Base-by-base conservation (phyloP, 768 basidiomycete genomes). In the Mycena olivaceomarginata region DNA sequence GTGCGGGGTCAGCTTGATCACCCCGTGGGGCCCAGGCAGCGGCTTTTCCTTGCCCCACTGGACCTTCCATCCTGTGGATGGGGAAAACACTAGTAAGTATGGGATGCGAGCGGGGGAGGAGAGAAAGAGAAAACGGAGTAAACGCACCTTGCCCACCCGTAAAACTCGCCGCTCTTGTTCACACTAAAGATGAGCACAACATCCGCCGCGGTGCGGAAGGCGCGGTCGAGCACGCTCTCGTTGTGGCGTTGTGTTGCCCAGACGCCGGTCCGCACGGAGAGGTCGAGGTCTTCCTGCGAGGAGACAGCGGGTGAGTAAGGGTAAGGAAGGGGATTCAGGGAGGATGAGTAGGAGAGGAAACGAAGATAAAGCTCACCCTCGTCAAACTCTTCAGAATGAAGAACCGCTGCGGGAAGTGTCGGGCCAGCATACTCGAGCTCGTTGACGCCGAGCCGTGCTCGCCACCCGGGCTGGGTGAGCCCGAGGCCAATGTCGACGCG, bases 161-260 rank as follows among this genome's bases (percentile, higher is more conserved):
- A 98, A 82, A 98, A 99, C 84, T 97, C 96, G 51, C 98, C 97
- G 71, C 95, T 95, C 83, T 95, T 96, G 86, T 98, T 99, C 20
- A 95, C 98, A 43, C 97, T 92, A 80, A 98, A 98, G 73, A 99
- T 93, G 59, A 99, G 90, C 81, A 90, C 95, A 6, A 99, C 98
- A 25, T 97, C 95, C 77, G 91, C 90, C 77, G 94, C 94, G 5
- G 96, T 98, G 22, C 97, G 93, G 84, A 89, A 99, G 0, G 98
- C 98, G 83, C 96, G 96, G 79, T 98, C 97, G 16, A 98, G 88
- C 66, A 98, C 93, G 11, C 92, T 92, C 85, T 98, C 96, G 81
- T 98, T 98, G 86, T 98, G 97, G 79, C 88, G 90, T 85, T 99
- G 98, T 0, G 98, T 98, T 57, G 95, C 95, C 98, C 98, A 99